A percentile compares a stretch with the other conserved stretches of the same genome.
phyloP scores from a whole-genome alignment of 352 stramenopile genomes.

The Phytopythium boreale region DNA sequence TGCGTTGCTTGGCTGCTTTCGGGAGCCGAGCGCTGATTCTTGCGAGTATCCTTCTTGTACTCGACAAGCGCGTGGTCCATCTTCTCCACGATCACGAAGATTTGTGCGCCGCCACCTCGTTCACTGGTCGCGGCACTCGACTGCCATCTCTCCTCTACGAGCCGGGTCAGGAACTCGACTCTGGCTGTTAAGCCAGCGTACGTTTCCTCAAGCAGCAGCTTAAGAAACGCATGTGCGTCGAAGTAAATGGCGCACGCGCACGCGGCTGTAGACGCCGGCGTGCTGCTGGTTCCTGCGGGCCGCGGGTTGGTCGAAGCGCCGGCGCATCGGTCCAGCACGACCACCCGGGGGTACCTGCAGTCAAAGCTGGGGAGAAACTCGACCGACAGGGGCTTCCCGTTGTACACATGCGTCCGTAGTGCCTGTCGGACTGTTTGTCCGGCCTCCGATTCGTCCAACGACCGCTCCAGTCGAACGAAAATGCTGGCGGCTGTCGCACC shows the following conservation, averaged over 20 bases:
- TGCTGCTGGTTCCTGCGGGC: not conserved
- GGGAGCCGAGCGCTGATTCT: slow-evolving; percentile 21
- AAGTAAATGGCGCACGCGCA: slow-evolving; percentile 37
- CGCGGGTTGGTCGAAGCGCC: not conserved
- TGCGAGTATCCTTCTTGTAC: slow-evolving; percentile 42
- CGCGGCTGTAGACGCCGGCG: not conserved
- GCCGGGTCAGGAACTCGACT: slow-evolving; percentile 26
- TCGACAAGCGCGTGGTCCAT: slow-evolving; percentile 56
- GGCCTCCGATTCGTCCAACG: slow-evolving; percentile 30
- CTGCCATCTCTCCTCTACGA: slow-evolving; percentile 13
- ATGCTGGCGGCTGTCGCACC: slow-evolving; percentile 16
- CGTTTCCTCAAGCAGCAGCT: slow-evolving; percentile 29
- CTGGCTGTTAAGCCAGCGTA: slow-evolving; percentile 35
- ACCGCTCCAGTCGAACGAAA: slow-evolving; percentile 43
- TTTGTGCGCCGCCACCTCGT: slow-evolving; percentile 9
- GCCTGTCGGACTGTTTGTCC: slow-evolving; percentile 36
- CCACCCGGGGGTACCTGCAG: slow-evolving; percentile 21
- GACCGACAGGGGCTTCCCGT: slow-evolving; percentile 45
- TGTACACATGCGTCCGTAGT: slow-evolving; percentile 48
- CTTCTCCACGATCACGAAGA: slow-evolving; percentile 56
- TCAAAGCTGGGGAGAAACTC: slow-evolving; percentile 30
- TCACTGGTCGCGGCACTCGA: not conserved
- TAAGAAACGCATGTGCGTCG: slow-evolving; percentile 35
- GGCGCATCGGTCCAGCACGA: slow-evolving; percentile 34
- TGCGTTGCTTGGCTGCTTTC: slow-evolving; percentile 4